phyloP scores from a whole-genome alignment of 192 early-diverging fungal genomes.

The Coemansia pectinata region DNA sequence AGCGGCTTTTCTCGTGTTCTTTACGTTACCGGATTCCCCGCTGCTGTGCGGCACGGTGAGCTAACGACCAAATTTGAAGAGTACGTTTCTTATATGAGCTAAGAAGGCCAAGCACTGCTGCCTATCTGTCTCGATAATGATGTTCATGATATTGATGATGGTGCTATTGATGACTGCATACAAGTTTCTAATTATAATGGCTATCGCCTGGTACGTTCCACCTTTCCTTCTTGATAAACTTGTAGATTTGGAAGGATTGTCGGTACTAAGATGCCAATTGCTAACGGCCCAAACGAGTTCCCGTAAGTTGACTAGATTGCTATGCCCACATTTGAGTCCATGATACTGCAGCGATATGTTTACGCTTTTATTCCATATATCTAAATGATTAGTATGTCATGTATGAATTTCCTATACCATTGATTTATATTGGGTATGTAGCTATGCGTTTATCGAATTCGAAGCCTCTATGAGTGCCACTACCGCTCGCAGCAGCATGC shows the following conservation, averaged over 20 bases:
- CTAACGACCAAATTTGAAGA: conserved; percentile 47
- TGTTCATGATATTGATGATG: background rate
- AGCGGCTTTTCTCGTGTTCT: conserved; percentile 30
- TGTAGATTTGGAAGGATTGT: conserved; percentile 50
- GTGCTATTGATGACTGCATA: background rate
- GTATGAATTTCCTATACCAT: background rate
- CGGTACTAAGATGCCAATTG: conserved; percentile 24
- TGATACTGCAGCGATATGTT: background rate
- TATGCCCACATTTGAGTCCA: background rate
- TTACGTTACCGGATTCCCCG: conserved; percentile 39
- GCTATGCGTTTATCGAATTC: conserved; percentile 49
- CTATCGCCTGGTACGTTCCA: background rate
- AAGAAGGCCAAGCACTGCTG: background rate
- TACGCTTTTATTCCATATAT: background rate
- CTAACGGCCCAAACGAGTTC: conserved; percentile 24
- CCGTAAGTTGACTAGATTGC: conserved; percentile 37
- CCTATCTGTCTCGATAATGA: background rate
- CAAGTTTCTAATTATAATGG: background rate
- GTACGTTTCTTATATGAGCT: conserved; percentile 12
- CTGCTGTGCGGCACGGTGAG: conserved; percentile 29
- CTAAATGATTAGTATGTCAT: conserved; percentile 2
- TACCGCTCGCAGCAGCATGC: conserved; percentile 31
- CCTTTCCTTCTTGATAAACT: background rate
- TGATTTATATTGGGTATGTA: conserved; percentile 16
- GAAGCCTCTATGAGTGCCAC: conserved; percentile 34